A percentile compares a stretch with the other conserved stretches of the same genome.
Evolutionary conservation across 306 rosid genomes (phyloP).

Genomic region (Castanea crenata): DNA sequence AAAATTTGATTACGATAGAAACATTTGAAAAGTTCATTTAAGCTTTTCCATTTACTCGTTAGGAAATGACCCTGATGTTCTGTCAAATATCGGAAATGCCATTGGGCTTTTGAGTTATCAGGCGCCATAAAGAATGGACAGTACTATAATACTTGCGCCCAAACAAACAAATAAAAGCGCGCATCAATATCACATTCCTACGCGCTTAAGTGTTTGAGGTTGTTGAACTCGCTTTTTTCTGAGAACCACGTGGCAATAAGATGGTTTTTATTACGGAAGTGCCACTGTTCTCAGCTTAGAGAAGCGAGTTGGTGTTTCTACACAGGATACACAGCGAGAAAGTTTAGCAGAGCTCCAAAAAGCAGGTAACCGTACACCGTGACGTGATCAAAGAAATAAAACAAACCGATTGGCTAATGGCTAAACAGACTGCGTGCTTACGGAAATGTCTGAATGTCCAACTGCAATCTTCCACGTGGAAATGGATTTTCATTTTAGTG

Average conservation of each 20-base stretch:
- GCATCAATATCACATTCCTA: neutral
- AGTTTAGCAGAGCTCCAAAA: neutral
- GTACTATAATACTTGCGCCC: neutral
- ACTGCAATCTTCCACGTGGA: neutral
- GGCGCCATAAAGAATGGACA: constrained; percentile 16
- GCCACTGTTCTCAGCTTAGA: too few relatives aligned
- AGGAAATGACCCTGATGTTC: neutral
- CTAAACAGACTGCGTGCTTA: neutral
- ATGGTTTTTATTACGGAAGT: neutral
- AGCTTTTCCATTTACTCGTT: neutral
- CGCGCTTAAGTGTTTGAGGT: neutral
- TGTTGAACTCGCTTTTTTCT: rapidly evolving
- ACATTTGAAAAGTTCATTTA: neutral
- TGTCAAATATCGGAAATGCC: constrained; percentile 17
- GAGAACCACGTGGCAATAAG: neutral
- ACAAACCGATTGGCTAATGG: neutral
- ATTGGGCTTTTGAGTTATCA: constrained; percentile 13
- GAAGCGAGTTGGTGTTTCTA: too few relatives aligned
- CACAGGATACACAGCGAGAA: neutral
- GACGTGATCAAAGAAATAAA: constrained; percentile 24
- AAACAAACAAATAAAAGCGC: neutral
- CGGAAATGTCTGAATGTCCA: neutral
- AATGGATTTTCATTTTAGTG: neutral
- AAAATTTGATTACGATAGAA: neutral
- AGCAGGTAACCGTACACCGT: neutral